Evolutionary conservation across 2,329 filamentous ascomycete species (phyloP).

Genomic region (Aschersonia sp.): DNA sequence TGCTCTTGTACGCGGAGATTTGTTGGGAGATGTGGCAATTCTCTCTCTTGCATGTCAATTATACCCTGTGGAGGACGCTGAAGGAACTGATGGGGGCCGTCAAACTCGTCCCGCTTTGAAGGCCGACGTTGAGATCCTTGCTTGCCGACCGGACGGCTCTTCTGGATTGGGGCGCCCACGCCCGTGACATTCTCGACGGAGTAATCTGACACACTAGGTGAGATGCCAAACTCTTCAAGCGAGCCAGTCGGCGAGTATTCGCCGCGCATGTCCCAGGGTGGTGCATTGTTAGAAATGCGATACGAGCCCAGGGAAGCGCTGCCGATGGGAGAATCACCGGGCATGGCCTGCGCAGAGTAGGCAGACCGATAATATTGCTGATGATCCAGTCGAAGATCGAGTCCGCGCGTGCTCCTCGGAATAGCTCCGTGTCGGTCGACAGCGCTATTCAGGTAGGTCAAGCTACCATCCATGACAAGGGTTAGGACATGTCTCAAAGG

Average conservation of each 20-base stretch:
- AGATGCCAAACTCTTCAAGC: conserved; percentile 42
- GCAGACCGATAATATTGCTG: not conserved
- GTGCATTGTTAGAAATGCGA: conserved; percentile 16
- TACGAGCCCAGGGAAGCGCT: conserved; percentile 20
- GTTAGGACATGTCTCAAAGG: too few species aligned
- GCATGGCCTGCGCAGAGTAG: not conserved
- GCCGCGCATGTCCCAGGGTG: conserved; percentile 23
- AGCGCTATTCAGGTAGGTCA: conserved; percentile 23
- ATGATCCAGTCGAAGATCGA: conserved; percentile 21
- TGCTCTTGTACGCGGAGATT: conserved; percentile 75
- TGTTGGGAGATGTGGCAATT: conserved; percentile 69
- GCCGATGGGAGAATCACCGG: conserved; percentile 21
- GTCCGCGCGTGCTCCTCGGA: conserved; percentile 14
- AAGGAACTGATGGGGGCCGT: conserved; percentile 72
- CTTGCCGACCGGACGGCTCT: conserved; percentile 17
- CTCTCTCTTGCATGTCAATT: conserved; percentile 62
- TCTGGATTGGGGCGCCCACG: conserved; percentile 22
- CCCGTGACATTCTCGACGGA: conserved; percentile 36
- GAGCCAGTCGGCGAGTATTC: conserved; percentile 43
- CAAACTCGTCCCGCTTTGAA: conserved; percentile 78
- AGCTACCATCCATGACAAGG: conserved; percentile 19
- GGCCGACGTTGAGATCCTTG: conserved; percentile 49
- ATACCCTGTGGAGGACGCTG: conserved; percentile 57
- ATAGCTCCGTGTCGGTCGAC: conserved; percentile 12
- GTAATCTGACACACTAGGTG: conserved; percentile 46